These are phyloP conservation scores for Yamadazyma trypodendri DNA, from an alignment of 1,139 yeast genomes.

Conservation along the genomic window DNA sequence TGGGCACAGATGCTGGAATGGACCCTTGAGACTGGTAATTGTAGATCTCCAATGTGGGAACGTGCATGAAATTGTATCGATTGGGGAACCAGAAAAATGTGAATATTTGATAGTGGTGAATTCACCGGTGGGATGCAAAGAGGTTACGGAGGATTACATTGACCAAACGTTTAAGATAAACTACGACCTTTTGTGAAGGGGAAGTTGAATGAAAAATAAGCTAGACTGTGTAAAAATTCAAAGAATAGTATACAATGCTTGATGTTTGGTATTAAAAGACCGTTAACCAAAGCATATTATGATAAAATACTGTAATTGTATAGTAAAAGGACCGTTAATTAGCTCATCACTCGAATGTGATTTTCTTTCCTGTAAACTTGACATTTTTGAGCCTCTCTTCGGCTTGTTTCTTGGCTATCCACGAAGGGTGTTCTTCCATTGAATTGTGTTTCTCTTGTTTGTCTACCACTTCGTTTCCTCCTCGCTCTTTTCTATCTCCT, in stretches of 20 bases:
- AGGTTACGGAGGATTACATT: slow-evolving; percentile 30
- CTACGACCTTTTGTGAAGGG: slow-evolving; percentile 20
- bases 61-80: slow-evolving; percentile 53
- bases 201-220: too few species aligned
- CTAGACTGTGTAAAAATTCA: too few species aligned
- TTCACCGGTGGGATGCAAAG: slow-evolving; percentile 71
- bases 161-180: slow-evolving; percentile 26
- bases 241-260: too few species aligned
- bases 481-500: slow-evolving; percentile 31
- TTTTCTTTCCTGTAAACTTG: slow-evolving; percentile 82
- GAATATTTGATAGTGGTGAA: slow-evolving; percentile 61
- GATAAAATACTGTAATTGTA: too few species aligned
- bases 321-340: too few species aligned
- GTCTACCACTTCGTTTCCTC: not conserved
- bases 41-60: slow-evolving; percentile 70
- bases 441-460: not conserved
- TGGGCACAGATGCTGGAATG: slow-evolving; percentile 96
- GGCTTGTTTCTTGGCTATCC: slow-evolving; percentile 82
- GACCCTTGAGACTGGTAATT: slow-evolving; percentile 74
- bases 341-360: slow-evolving; percentile 63
- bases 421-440: slow-evolving; percentile 71
- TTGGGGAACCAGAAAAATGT: slow-evolving; percentile 89
- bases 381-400: slow-evolving; percentile 65
- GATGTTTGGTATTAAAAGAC: too few species aligned
- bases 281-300: too few species aligned